Evolutionary conservation across 805 yeast species (phyloP), one percentile per base, ranked within the genome.

Genomic region (Teunomyces panamensis): DNA sequence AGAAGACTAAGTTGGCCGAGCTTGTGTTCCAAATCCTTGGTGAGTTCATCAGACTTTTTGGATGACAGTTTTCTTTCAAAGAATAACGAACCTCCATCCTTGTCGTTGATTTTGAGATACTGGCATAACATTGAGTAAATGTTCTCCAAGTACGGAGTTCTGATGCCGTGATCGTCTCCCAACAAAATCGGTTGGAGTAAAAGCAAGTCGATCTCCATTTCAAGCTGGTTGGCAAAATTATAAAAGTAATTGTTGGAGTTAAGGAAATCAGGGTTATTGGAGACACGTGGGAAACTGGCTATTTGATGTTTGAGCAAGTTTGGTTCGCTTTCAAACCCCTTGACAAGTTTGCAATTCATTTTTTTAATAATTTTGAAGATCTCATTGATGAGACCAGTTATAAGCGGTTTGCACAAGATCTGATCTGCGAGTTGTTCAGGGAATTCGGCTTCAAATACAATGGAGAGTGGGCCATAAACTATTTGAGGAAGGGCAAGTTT

Each of bases 71-170:
- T 44, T 47, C 75, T 59, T 10, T 52, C 49, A 50, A 70, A 71
- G 46, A 71, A 70, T 1, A 64, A 51, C 7, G 71, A 64, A 9
- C 51, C 24, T 20, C 6, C 45, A 1, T 49, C 42, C 2, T 56
- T 50, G 9, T 56, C 57, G 51, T 82, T 83, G 49, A 78, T 67
- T 49, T 72, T 75, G 47, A 72, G 75, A 46, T 73, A 77, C 62
- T 86, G 91, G 53, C 87, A 82, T 73, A 86, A 71, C 46, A 83
- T 78, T 2, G 96, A 89, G 62, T 89, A 91, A 48, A 89, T 69
- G 56, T 88, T 88, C 68, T 91, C 97, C 63, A 91, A 73, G 63
- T 91, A 91, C 2, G 97, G 97, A 0, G 97, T 89, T 62, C 86
- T 85, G 46, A 89, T 83, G 43, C 85, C 84, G 60, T 80, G 80